Evolutionary conservation across 1,284 basidiomycete genomes (phyloP).

Genomic region (Taiwanofungus camphoratus): DNA sequence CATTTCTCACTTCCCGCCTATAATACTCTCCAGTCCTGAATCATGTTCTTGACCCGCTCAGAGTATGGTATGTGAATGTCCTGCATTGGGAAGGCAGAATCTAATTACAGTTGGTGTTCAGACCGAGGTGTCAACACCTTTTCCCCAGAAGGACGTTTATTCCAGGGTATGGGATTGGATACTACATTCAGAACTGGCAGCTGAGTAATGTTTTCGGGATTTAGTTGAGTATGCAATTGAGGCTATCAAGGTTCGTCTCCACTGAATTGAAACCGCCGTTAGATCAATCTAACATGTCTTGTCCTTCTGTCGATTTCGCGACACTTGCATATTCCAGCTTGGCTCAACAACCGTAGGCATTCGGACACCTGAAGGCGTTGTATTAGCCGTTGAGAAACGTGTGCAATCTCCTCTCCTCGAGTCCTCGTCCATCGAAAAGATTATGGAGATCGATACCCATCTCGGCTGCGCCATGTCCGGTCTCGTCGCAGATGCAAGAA

Average conservation of each 20-base stretch:
- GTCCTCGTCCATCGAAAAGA: slow-evolving; percentile 96
- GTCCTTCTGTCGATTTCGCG: too few species aligned
- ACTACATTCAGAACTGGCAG: not conserved
- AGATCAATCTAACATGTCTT: slow-evolving; percentile 6
- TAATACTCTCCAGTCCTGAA: slow-evolving; percentile 1
- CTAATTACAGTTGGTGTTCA: slow-evolving; percentile 25
- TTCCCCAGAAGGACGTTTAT: slow-evolving; percentile 93
- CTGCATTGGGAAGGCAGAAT: not conserved
- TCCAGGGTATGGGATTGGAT: slow-evolving; percentile 60
- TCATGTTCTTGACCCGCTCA: slow-evolving; percentile 90
- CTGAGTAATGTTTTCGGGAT: not conserved
- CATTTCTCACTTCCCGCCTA: not conserved
- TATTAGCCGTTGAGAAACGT: slow-evolving; percentile 97
- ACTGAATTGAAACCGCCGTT: not conserved
- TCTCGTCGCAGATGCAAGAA: slow-evolving; percentile 95
- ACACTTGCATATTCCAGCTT: slow-evolving; percentile 48
- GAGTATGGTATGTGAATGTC: slow-evolving; percentile 66
- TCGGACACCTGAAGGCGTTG: slow-evolving; percentile 80
- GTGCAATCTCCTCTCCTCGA: slow-evolving; percentile 96
- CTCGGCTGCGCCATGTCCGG: slow-evolving; percentile 99
- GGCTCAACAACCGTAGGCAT: slow-evolving; percentile 98
- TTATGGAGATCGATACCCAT: slow-evolving; percentile 98
- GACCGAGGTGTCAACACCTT: slow-evolving; percentile 99
- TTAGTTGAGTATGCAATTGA: slow-evolving; percentile 99
- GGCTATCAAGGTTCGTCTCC: slow-evolving; percentile 79